A percentile compares a stretch with the other conserved stretches of the same genome.
Conservation (phyloP, 2,329 filamentous ascomycete species). For the Penicillium sp. region DNA sequence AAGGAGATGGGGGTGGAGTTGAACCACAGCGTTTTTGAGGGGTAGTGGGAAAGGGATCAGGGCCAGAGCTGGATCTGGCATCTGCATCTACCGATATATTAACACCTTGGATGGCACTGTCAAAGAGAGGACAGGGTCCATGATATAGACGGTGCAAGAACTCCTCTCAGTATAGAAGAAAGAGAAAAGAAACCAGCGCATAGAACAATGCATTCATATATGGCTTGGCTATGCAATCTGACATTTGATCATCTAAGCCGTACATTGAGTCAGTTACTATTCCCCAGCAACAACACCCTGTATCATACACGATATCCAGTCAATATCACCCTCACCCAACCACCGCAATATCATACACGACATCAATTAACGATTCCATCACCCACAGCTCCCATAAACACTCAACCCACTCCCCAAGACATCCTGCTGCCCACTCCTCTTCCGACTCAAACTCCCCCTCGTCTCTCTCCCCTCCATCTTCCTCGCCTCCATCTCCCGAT, state of each 20-base stretch:
- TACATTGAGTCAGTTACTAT: too few species aligned
- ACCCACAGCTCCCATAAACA: conserved; percentile 25
- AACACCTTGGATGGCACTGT: too few species aligned
- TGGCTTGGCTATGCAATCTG: too few species aligned
- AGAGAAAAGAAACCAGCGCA: too few species aligned
- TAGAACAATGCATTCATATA: too few species aligned
- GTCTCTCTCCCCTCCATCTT: conserved; percentile 2
- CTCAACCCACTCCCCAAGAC: conserved; percentile 24
- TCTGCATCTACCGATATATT: neutral
- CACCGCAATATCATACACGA: neutral
- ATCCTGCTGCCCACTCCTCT: conserved; percentile 14
- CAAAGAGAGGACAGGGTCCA: too few species aligned
- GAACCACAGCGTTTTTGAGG: conserved; percentile 85
- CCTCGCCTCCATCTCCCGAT: conserved; percentile 3
- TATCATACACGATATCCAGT: too few species aligned
- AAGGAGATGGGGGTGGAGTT: conserved; percentile 90
- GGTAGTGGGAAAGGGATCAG: conserved; percentile 48
- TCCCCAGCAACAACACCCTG: too few species aligned
- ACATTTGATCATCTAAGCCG: too few species aligned
- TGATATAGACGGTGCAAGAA: too few species aligned
- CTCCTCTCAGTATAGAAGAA: too few species aligned
- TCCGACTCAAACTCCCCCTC: conserved; percentile 11
- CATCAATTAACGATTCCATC: neutral
- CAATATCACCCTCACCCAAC: neutral
- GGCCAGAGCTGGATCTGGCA: neutral